phyloP scores from a whole-genome alignment of 163 green algal genomes.

The Prototheca stagnorum region DNA sequence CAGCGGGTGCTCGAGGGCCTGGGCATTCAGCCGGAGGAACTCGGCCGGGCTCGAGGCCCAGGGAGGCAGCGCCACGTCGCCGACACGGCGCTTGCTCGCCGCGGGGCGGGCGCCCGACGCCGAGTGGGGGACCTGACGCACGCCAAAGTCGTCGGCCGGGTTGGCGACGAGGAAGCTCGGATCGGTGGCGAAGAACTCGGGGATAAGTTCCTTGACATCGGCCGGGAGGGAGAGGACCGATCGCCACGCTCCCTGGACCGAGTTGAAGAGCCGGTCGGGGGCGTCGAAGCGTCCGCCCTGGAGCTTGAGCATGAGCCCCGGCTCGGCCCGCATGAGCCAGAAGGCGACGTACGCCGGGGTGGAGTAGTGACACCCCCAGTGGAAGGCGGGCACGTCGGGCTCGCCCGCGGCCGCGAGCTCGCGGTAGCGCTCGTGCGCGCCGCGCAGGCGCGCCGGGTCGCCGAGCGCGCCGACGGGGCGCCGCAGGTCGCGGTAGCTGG shows the following conservation, averaged over 20 bases:
- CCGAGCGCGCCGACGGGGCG: conserved; percentile 85
- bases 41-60: conserved; percentile 53
- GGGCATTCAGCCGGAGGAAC: conserved; percentile 64
- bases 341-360: conserved; percentile 82
- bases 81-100: conserved; percentile 45
- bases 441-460: conserved; percentile 27
- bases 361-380: conserved; percentile 92
- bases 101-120: no score
- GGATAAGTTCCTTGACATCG: conserved; percentile 97
- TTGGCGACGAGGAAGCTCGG: conserved; percentile 42
- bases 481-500: conserved; percentile 59
- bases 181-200: conserved; percentile 80
- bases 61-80: conserved; percentile 71
- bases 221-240: conserved; percentile 37
- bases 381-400: conserved; percentile 32
- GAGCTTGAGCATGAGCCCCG: conserved; percentile 69
- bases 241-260: conserved; percentile 65
- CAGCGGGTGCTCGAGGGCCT: conserved; percentile 67
- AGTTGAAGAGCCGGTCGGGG: conserved; percentile 79
- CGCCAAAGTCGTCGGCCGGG: conserved; percentile 55
- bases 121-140: no score
- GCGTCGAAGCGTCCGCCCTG: conserved; percentile 80
- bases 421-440: conserved; percentile 5
- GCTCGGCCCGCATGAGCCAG: conserved; percentile 72
- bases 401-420: conserved; percentile 4